Percentiles rank a stretch among this genome's conserved stretches.
These are phyloP conservation scores for Aristolochia contorta DNA, from an alignment of 164 flowering plant genomes.

Conservation along the genomic window DNA sequence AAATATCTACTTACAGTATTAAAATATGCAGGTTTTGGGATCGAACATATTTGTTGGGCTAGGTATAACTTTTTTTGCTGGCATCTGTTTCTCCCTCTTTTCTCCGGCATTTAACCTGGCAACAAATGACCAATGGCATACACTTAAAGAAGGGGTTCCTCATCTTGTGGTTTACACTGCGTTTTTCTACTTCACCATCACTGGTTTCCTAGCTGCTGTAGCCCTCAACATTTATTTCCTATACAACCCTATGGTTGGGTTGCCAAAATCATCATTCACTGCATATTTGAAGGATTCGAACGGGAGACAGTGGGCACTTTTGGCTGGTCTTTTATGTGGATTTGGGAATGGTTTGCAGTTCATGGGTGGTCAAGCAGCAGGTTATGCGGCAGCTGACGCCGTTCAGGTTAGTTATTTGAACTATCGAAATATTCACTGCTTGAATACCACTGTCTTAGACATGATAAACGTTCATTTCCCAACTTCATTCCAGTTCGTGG, in stretches of 20 bases:
- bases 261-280: conserved; percentile 49
- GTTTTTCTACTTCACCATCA: conserved; percentile 68
- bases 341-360: conserved; percentile 82
- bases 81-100: conserved; percentile 66
- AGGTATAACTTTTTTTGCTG: conserved; percentile 56
- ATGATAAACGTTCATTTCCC: neutral
- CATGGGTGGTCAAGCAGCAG: conserved; percentile 89
- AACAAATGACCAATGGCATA: conserved; percentile 75
- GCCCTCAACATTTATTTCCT: conserved; percentile 57
- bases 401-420: conserved; percentile 46
- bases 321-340: conserved; percentile 73
- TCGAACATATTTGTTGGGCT: conserved; percentile 51
- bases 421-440: neutral
- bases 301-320: conserved; percentile 73
- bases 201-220: conserved; percentile 57
- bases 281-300: conserved; percentile 65
- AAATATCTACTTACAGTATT: neutral
- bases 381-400: conserved; percentile 81
- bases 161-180: conserved; percentile 68
- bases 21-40: conserved; percentile 50
- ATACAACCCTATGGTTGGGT: conserved; percentile 46
- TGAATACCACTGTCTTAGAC: neutral
- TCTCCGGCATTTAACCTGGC: conserved; percentile 80
- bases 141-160: conserved; percentile 53
- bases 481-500: neutral